These are phyloP conservation scores for Colletotrichum sp. DNA, from an alignment of 2,329 filamentous ascomycete genomes.

Conservation along the genomic window DNA sequence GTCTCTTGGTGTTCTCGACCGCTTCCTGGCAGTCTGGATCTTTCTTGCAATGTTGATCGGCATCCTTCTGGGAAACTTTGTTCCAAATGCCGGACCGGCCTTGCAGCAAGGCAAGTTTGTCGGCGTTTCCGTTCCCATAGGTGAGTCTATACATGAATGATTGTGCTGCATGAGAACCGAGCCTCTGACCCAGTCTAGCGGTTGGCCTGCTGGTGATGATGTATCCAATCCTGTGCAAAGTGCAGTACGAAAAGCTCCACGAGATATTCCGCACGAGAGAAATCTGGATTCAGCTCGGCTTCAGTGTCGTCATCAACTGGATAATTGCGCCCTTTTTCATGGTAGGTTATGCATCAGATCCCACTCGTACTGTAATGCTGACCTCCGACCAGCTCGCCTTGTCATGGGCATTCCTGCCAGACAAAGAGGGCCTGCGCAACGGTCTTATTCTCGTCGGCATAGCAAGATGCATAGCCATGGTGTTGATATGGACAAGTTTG, in stretches of 20 bases:
- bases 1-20: conserved; percentile 64
- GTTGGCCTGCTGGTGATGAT: conserved; percentile 89
- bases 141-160: conserved; percentile 34
- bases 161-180: neutral
- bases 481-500: conserved; percentile 75
- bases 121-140: conserved; percentile 70
- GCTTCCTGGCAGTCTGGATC: conserved; percentile 75
- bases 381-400: conserved; percentile 56
- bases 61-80: conserved; percentile 79
- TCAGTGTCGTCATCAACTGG: conserved; percentile 84
- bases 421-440: conserved; percentile 60
- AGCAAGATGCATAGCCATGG: conserved; percentile 88
- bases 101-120: conserved; percentile 77
- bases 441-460: conserved; percentile 84
- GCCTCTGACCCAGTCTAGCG: conserved; percentile 48
- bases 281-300: conserved; percentile 80
- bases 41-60: conserved; percentile 79
- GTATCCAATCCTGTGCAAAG: conserved; percentile 91
- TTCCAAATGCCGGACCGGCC: conserved; percentile 62
- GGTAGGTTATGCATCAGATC: conserved; percentile 48
- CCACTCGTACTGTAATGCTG: neutral
- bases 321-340: conserved; percentile 82
- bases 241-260: conserved; percentile 78
- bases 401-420: conserved; percentile 72
- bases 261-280: conserved; percentile 62